Conservation (phyloP, 768 basidiomycete species). For the Rhodotorula toruloides region DNA sequence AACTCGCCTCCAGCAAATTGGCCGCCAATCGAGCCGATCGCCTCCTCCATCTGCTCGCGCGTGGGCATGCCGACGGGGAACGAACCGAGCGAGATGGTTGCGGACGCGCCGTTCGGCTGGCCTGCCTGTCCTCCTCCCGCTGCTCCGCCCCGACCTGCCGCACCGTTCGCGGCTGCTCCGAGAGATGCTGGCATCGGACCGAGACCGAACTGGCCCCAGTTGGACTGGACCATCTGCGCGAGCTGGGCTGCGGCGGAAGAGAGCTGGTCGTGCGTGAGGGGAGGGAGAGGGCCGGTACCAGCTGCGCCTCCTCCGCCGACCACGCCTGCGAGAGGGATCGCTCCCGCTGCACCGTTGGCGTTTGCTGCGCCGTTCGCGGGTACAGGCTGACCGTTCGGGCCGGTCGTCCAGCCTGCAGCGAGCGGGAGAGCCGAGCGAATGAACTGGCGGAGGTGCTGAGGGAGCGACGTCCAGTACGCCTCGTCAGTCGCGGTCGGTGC, state of each 20-base stretch:
- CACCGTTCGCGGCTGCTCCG: slow-evolving; percentile 44
- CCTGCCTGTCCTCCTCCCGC: no score
- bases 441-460: slow-evolving; percentile 64
- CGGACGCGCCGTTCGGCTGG: slow-evolving; percentile 22
- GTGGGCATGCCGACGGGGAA: slow-evolving; percentile 41
- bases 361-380: slow-evolving; percentile 10
- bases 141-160: background rate
- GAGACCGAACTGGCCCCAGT: slow-evolving; percentile 38
- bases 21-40: slow-evolving; percentile 32
- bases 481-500: slow-evolving; percentile 51
- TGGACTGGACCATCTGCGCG: slow-evolving; percentile 43
- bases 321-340: background rate
- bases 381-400: slow-evolving; percentile 30
- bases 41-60: slow-evolving; percentile 39
- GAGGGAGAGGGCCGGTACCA: slow-evolving; percentile 32
- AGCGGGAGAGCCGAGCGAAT: slow-evolving; percentile 55
- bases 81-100: slow-evolving; percentile 39
- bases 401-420: slow-evolving; percentile 41
- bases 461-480: slow-evolving; percentile 66
- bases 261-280: slow-evolving; percentile 43
- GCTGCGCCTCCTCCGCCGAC: slow-evolving; percentile 3
- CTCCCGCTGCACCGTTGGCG: background rate
- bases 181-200: slow-evolving; percentile 50
- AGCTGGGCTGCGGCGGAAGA: slow-evolving; percentile 42
- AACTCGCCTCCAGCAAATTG: slow-evolving; percentile 33